Conservation (phyloP, 805 yeast genomes). For the Metschnikowia kunwiensis region DNA sequence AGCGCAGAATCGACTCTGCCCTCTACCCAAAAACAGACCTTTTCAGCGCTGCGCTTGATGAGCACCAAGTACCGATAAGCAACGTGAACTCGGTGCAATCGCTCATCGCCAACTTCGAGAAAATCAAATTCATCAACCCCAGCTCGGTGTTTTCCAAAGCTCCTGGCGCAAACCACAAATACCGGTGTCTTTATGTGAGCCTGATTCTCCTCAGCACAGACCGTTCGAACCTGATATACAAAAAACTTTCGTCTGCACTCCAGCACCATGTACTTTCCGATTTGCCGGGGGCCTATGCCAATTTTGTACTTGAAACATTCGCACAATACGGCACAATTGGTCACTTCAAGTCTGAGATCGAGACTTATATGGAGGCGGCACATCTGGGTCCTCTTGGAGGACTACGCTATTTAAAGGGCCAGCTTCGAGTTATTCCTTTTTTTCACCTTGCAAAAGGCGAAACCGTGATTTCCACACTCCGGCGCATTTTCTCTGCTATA, state of each 20-base stretch:
- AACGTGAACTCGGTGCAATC: constrained; percentile 20
- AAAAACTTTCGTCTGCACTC: constrained; percentile 11
- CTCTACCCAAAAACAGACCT: neutral
- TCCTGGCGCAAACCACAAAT: constrained; percentile 1
- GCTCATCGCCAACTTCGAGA: constrained; percentile 20
- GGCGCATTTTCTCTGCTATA: neutral
- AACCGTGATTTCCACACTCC: neutral
- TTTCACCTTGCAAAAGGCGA: neutral
- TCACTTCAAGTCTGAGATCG: constrained; percentile 1
- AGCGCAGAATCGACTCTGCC: constrained; percentile 1
- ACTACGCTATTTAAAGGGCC: neutral
- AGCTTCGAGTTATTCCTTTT: neutral
- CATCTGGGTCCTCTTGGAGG: neutral
- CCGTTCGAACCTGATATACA: constrained; percentile 6
- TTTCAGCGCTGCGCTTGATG: neutral
- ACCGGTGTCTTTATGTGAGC: constrained; percentile 10
- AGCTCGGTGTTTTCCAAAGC: constrained; percentile 11
- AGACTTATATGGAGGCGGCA: neutral
- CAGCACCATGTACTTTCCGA: constrained; percentile 9
- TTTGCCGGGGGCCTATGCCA: neutral
- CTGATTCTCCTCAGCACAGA: constrained; percentile 7
- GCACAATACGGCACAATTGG: constrained; percentile 5
- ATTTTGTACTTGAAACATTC: neutral
- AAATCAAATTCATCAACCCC: constrained; percentile 19
- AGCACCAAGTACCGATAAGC: constrained; percentile 7